Base-by-base conservation (phyloP, 2,329 filamentous ascomycete genomes). In the Sordariomycetes sp. region DNA sequence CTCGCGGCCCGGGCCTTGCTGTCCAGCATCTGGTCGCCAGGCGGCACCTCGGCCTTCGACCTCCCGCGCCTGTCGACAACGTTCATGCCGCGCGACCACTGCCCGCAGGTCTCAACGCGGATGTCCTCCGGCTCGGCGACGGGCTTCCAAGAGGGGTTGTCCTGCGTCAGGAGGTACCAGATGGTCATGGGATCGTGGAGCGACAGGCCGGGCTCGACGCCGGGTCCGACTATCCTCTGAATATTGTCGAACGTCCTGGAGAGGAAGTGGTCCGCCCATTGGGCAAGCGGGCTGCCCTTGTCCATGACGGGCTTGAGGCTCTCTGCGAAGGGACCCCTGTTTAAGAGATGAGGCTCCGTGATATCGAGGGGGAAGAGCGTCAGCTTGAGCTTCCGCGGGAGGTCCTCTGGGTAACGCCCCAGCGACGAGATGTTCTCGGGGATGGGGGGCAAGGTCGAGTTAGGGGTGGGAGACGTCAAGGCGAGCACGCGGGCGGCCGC, bases 41-140 rank as follows among this genome's bases (percentile, higher is more conserved):
- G 43, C 18, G 46, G n/a, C 16, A 25, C 40, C 14, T 22, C 48
- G 12, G 72, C 78, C 6, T 76, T 77, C 67, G 83, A 82, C 61
- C 74, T 76, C 58, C 83, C 72, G 52, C 94, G 80, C 40, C 84
- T 79, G 75, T 99, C 94, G 48, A 91, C 77, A 35, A 97, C 79
- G 67, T 91, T 92, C 86, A 94, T 92, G 1, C 94, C 93, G 59
- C 90, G 79, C 53, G 92, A 96, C 94, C 94, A 99, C 75, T 97
- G 94, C 1, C 93, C 94, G 2, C 82, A 76, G 0, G 91, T 95
- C 74, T 99, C 94, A 48, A 99, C 78, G 22, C 94, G 81, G 59
- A 99, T 87, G 69, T 99, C 94, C 70, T 96, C 88, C 0, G 77
- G 83, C 59, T 79, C 76, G 16, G 74, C 70, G 1, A 80, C 76